Base-by-base conservation (phyloP, 495 filamentous ascomycete genomes). In the Tuber magnatum region DNA sequence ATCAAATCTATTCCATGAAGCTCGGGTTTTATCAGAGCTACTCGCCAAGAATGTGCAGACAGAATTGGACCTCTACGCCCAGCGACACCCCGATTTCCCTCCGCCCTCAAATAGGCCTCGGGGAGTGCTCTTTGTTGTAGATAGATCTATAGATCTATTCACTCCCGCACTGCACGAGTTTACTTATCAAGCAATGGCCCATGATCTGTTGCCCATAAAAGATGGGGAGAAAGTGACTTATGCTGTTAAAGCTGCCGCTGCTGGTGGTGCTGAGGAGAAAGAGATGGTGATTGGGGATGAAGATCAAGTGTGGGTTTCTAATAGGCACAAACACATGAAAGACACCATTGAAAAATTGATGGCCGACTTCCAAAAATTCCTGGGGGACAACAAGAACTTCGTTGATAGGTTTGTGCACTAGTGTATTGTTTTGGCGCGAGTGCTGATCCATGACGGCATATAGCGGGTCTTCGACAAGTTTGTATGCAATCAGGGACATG, bases 401-500 rank as follows among this genome's bases (percentile, higher is more conserved):
- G 91, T 93, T 8, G 90, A 94, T 77, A 86, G 89, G 83, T 90
- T 80, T 81, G 87, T 70, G 28, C 39, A 70, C 40, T 5, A 32
- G 38, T 68, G 35, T n/a, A n/a, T 69, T 24, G 38, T 16, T 14
- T 14, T 32, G 40, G 10, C 7, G 20, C 10, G 44, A 35, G 68
- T n/a, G 38, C 46, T 77, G 61, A 75, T 72, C 81, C n/a, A 74
- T 35, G 41, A 75, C 51, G 1, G 10, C 38, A 22, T 83, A 87
- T 69, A 87, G 87, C 80, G 86, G 89, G 74, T 90, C 90, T 44
- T 85, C 88, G 40, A 89, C 88, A 32, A 97, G 88, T 82, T 86
- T 99, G 61, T 94, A 94, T 85, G 93, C 91, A 70, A 97, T 99
- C 83, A 94, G 93, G 83, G 93, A 97, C 83, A 99, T 99, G 95